phyloP scores from a whole-genome alignment of 352 stramenopile genomes.

The Pythium dissotocum region DNA sequence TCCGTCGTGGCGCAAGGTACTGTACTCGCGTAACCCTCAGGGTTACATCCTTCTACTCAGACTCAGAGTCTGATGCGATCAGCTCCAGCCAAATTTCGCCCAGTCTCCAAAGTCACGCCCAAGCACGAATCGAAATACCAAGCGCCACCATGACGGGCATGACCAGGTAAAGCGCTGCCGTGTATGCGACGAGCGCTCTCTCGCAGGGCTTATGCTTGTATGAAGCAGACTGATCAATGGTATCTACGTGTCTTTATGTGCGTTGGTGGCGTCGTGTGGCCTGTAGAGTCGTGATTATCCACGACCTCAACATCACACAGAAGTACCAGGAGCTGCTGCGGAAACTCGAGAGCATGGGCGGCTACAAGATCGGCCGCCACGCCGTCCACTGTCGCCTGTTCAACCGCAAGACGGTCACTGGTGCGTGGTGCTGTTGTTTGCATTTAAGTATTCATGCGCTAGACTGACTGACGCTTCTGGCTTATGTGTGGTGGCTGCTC shows the following conservation, averaged over 20 bases:
- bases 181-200: not conserved
- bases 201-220: not conserved
- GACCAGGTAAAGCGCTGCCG: conserved; percentile 49
- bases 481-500: not conserved
- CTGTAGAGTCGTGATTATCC: conserved; percentile 75
- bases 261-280: not conserved
- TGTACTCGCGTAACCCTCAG: not conserved
- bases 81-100: not conserved
- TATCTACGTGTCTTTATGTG: not conserved
- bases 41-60: conserved; percentile 1
- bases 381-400: conserved; percentile 88
- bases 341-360: conserved; percentile 83
- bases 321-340: conserved; percentile 88
- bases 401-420: conserved; percentile 77
- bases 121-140: conserved; percentile 2
- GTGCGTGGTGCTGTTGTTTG: conserved; percentile 24
- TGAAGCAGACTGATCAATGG: not conserved
- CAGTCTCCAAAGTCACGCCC: not conserved
- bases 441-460: too few relatives aligned
- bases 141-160: conserved; percentile 62
- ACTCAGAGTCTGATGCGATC: not conserved
- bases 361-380: conserved; percentile 73
- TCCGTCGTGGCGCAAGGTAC: not conserved
- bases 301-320: conserved; percentile 77
- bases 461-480: not conserved